phyloP scores from a whole-genome alignment of 2,329 filamentous ascomycete species.

The Ilyonectria robusta region DNA sequence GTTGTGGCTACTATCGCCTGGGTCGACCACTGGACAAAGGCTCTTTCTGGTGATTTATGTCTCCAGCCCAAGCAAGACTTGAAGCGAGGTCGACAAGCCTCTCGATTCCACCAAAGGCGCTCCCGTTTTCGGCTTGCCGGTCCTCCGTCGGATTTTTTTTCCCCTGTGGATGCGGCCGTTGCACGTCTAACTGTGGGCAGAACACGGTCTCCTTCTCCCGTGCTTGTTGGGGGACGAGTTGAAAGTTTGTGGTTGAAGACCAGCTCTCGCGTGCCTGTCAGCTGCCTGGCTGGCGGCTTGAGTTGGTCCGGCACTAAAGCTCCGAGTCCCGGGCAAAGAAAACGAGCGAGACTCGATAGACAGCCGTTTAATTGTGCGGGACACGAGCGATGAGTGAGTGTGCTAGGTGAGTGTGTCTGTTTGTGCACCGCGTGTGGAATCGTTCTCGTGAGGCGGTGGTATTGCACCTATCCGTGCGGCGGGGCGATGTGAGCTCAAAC shows the following conservation, averaged over 20 bases:
- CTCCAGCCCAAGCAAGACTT: slow-evolving; percentile 2
- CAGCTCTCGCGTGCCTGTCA: not conserved
- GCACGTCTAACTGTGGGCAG: not conserved
- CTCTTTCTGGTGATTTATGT: slow-evolving; percentile 9
- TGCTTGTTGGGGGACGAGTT: not conserved
- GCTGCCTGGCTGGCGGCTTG: not conserved
- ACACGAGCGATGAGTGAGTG: not conserved
- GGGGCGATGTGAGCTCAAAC: slow-evolving; percentile 6
- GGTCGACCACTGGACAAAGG: slow-evolving; percentile 28
- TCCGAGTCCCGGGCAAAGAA: not conserved
- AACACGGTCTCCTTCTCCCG: not conserved
- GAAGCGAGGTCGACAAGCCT: not conserved
- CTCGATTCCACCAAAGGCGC: not conserved
- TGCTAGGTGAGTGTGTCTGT: slow-evolving; percentile 1
- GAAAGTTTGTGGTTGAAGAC: not conserved
- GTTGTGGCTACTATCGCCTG: slow-evolving; percentile 26
- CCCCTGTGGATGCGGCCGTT: not conserved
- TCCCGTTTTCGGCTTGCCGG: not conserved
- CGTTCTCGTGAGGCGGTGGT: slow-evolving; percentile 5
- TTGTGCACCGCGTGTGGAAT: slow-evolving; percentile 5
- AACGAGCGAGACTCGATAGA: not conserved
- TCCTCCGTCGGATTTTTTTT: not conserved
- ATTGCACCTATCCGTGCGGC: not conserved
- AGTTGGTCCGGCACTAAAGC: not conserved
- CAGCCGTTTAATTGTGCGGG: not conserved